Conservation (phyloP, 306 rosid genomes). For the Fagus sylvatica region DNA sequence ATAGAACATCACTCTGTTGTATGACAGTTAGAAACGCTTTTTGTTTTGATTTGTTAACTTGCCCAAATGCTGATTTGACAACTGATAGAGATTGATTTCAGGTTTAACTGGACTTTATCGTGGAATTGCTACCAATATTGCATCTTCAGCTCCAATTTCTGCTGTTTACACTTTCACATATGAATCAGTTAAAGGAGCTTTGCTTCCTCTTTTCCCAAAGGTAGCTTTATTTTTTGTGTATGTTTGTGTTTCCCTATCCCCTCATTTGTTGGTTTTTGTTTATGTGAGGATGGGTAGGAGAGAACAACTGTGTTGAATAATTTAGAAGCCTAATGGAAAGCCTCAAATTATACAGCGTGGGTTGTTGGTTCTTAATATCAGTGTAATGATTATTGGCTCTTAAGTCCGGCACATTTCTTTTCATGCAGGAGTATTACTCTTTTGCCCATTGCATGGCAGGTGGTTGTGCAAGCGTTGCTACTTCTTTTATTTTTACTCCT, state of each 20-base stretch:
- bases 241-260: slow-evolving; percentile 14
- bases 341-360: background rate
- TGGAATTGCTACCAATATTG: slow-evolving; percentile 80
- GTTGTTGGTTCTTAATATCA: slow-evolving; percentile 3
- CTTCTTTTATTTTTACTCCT: slow-evolving; percentile 95
- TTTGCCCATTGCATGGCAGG: slow-evolving; percentile 84
- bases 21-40: slow-evolving; percentile 18
- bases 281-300: background rate
- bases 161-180: slow-evolving; percentile 90
- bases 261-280: background rate
- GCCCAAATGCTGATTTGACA: slow-evolving; percentile 18
- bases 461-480: slow-evolving; percentile 93
- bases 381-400: slow-evolving; percentile 22
- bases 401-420: slow-evolving; percentile 35
- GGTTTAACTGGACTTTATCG: slow-evolving; percentile 93
- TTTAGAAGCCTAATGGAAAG: slow-evolving; percentile 1
- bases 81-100: slow-evolving; percentile 41
- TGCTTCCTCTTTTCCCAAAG: slow-evolving; percentile 81
- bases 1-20: slow-evolving; percentile 11
- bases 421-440: slow-evolving; percentile 72
- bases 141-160: slow-evolving; percentile 94
- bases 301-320: background rate
- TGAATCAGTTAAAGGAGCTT: slow-evolving; percentile 84
- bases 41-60: slow-evolving; percentile 18
- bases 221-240: slow-evolving; percentile 35